Conservation (phyloP, 345 rosid species). For the Zanthoxylum bungeanum region DNA sequence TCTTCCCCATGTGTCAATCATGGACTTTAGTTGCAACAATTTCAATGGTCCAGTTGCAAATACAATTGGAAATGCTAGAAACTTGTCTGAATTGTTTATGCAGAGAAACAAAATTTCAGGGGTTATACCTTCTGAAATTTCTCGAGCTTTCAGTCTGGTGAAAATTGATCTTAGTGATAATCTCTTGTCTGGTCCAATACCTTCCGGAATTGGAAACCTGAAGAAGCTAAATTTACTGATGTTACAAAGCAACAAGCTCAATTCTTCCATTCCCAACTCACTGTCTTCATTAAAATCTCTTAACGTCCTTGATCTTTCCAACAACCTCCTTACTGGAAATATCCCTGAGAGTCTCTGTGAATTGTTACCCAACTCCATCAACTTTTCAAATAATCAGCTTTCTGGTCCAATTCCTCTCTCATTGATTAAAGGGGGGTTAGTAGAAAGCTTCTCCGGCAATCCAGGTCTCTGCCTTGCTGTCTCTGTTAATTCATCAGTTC, state of each 20-base stretch:
- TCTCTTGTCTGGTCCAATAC: constrained; percentile 68
- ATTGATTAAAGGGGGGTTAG: constrained; percentile 63
- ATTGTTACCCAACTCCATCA: constrained; percentile 69
- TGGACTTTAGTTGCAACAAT: constrained; percentile 67
- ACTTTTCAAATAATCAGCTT: constrained; percentile 72
- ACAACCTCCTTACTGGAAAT: constrained; percentile 62
- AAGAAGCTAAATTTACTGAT: constrained; percentile 67
- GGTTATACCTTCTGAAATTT: constrained; percentile 60
- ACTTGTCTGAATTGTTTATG: constrained; percentile 80
- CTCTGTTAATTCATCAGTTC: constrained; percentile 37
- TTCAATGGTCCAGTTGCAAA: constrained; percentile 63
- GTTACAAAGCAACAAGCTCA: constrained; percentile 63
- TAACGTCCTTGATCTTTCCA: constrained; percentile 84
- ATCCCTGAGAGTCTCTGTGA: constrained; percentile 66
- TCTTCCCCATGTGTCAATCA: constrained; percentile 83
- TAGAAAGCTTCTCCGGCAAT: constrained; percentile 81
- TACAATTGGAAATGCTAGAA: constrained; percentile 52
- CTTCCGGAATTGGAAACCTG: constrained; percentile 67
- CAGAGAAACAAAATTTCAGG: constrained; percentile 75
- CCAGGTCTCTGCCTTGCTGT: constrained; percentile 74
- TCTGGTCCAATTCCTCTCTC: constrained; percentile 82
- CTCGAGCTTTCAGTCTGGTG: constrained; percentile 63
- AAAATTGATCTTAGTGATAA: constrained; percentile 90
- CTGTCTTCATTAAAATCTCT: constrained; percentile 67
- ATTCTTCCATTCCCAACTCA: constrained; percentile 63